Evolutionary conservation across 805 yeast species (phyloP), one percentile per base, ranked within the genome.

Genomic region (Kurtzmaniella fragi): DNA sequence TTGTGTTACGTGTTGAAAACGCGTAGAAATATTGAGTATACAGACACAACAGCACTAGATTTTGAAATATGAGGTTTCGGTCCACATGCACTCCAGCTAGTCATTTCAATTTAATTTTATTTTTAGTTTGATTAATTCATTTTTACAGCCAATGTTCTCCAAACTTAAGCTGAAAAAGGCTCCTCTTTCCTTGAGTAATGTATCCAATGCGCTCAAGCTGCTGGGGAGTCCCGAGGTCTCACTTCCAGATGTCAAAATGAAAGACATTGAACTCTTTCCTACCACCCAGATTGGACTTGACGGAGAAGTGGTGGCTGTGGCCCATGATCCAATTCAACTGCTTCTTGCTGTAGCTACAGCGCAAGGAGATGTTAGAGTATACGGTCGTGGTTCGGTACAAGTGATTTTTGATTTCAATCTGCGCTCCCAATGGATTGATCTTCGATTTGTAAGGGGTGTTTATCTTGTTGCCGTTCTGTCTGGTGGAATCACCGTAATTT

Each of bases 321-420:
- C 93, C 0, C 85, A 73, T 60, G 98, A 93, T 56, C 95, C 95
- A 3, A 80, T 86, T 1, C 99, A 93, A 59, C 78, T 93, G 39
- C 69, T 93, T 20, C 60, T 89, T 50, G 97, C 96, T 0, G 65
- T 88, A 0, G 82, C 89, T 2, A 88, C 96, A 0, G 79, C 73
- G 28, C 54, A 63, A 6, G 86, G 89, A 31, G 78, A 78, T 33
- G 70, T 93, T 12, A 81, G 85, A 46, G 82, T 93, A 4, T 82
- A 80, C 54, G 99, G 98, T 1, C 91, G 84, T 52, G 79, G 82
- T 31, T 79, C 83, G 39, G 95, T 89, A 8, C 83, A 83, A 45
- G 84, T 78, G 11, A 76, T 75, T 8, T 70, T 89, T 47, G 73
- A 74, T 33, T 53, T 82, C 37, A 70, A 73, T 59, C 73, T 1